Conservation (phyloP, 1,139 yeast species). For the Candida neerlandica region DNA sequence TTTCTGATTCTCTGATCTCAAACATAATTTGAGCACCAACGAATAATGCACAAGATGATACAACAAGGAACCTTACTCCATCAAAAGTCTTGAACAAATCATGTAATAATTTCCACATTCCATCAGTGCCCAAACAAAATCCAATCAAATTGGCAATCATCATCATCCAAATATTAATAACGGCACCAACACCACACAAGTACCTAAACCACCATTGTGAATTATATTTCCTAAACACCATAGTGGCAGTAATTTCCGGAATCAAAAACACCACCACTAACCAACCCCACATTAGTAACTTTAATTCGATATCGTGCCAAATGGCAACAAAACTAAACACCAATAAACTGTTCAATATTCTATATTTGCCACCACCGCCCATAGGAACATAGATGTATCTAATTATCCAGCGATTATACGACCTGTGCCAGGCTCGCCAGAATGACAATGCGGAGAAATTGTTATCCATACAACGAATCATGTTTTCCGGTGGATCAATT, state of each 20-base stretch:
- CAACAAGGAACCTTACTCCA: constrained; percentile 68
- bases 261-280: constrained; percentile 78
- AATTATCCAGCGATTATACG: constrained; percentile 86
- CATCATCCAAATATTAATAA: constrained; percentile 94
- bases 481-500: constrained; percentile 96
- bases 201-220: constrained; percentile 75
- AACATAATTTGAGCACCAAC: constrained; percentile 93
- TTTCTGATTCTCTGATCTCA: constrained; percentile 85
- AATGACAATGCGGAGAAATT: constrained; percentile 90
- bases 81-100: constrained; percentile 72
- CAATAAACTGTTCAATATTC: constrained; percentile 74
- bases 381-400: constrained; percentile 84
- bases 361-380: constrained; percentile 72
- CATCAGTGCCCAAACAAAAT: constrained; percentile 89
- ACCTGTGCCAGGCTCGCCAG: constrained; percentile 99
- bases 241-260: constrained; percentile 81
- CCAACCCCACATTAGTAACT: constrained; percentile 95
- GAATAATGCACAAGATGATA: constrained; percentile 69
- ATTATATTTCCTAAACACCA: constrained; percentile 42
- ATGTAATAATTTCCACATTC: constrained; percentile 62
- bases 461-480: constrained; percentile 95
- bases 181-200: constrained; percentile 85
- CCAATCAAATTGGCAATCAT: constrained; percentile 96
- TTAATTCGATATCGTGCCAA: constrained; percentile 96
- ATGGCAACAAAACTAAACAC: constrained; percentile 97